Evolutionary conservation across 1,139 yeast genomes (phyloP).

Genomic region (Yamadazyma triangularis): DNA sequence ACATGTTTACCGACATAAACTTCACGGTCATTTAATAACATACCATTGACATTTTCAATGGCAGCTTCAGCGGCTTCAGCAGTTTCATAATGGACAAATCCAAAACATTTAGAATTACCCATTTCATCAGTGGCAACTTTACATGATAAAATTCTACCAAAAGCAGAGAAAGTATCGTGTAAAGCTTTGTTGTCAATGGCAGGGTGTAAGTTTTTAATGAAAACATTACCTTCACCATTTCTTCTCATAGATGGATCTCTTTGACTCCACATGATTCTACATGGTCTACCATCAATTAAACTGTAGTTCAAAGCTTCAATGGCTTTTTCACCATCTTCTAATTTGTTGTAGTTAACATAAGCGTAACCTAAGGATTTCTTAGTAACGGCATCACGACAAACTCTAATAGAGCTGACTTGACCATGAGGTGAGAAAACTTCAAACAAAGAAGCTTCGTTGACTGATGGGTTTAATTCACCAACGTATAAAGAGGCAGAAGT

Average conservation of each 20-base stretch:
- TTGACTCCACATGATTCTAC: conserved; percentile 99
- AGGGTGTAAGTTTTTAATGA: conserved; percentile 97
- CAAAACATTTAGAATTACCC: conserved; percentile 94
- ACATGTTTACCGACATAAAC: conserved; percentile 95
- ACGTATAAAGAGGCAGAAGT: conserved; percentile 89
- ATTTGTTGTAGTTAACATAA: conserved; percentile 91
- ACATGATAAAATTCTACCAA: conserved; percentile 94
- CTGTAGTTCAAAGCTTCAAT: conserved; percentile 94
- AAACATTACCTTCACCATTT: conserved; percentile 95
- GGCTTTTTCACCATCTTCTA: conserved; percentile 90
- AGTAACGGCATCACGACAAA: conserved; percentile 97
- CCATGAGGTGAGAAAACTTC: conserved; percentile 95
- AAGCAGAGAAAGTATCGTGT: conserved; percentile 96
- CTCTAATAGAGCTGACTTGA: conserved; percentile 94
- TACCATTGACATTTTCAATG: conserved; percentile 96
- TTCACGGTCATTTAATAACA: conserved; percentile 95
- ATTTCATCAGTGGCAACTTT: conserved; percentile 94
- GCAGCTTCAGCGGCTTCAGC: conserved; percentile 94
- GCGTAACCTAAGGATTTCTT: conserved; percentile 98
- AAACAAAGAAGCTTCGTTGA: conserved; percentile 91
- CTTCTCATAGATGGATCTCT: conserved; percentile 96
- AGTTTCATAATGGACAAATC: conserved; percentile 95
- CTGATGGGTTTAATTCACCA: conserved; percentile 92
- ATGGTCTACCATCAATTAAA: conserved; percentile 91
- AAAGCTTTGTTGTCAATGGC: conserved; percentile 98